phyloP scores from a whole-genome alignment of 768 basidiomycete genomes.

The Amanita fuliginea region DNA sequence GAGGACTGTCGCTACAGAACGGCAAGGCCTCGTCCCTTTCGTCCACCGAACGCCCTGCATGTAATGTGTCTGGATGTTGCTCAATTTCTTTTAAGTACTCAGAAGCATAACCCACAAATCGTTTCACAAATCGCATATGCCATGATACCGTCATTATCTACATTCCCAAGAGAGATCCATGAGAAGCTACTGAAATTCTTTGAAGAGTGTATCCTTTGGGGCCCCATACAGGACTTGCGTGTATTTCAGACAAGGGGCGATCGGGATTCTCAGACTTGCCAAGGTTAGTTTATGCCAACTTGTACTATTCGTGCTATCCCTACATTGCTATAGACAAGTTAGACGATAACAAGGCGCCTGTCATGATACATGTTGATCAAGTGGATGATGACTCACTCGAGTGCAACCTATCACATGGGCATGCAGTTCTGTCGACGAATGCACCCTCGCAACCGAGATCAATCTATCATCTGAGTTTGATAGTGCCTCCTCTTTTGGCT shows the following conservation, averaged over 20 bases:
- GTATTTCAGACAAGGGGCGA: conserved; percentile 18
- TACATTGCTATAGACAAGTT: background rate
- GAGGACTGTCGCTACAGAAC: conserved; percentile 68
- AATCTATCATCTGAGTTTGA: conserved; percentile 49
- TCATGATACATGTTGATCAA: conserved; percentile 55
- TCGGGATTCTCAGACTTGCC: background rate
- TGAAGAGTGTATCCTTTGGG: conserved; percentile 47
- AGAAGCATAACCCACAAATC: conserved; percentile 38
- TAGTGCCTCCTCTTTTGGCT: conserved; percentile 52
- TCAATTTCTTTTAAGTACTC: conserved; percentile 46
- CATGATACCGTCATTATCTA: conserved; percentile 63
- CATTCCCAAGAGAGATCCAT: conserved; percentile 55
- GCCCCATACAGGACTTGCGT: conserved; percentile 37
- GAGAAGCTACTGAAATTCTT: conserved; percentile 57
- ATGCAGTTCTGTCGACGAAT: conserved; percentile 30
- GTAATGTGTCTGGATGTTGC: conserved; percentile 62
- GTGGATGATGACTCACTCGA: conserved; percentile 22
- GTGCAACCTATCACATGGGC: conserved; percentile 17
- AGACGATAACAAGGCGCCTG: conserved; percentile 22
- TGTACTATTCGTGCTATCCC: background rate
- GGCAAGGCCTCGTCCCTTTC: conserved; percentile 43
- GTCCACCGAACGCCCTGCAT: conserved; percentile 73
- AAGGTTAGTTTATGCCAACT: background rate
- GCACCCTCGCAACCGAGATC: conserved; percentile 43
- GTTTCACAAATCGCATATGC: conserved; percentile 54